Base-by-base conservation (phyloP, 192 early-diverging fungal species). In the Coemansia sp. region DNA sequence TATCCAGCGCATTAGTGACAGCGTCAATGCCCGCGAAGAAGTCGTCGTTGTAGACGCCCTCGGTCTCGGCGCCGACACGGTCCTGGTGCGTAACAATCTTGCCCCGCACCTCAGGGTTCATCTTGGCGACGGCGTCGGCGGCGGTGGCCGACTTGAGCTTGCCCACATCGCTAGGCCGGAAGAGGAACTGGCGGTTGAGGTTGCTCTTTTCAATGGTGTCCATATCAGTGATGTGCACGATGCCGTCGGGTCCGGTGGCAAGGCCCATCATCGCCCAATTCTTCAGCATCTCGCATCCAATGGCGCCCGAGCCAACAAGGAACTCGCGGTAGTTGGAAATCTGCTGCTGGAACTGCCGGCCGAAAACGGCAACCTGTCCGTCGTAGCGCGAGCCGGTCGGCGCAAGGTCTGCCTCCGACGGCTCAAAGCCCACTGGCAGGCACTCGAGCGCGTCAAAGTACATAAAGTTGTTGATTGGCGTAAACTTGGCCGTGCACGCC, bases 241-340 rank as follows among this genome's bases (percentile, higher is more conserved):
- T 78, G 20, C 97, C 90, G 19, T 86, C 68, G 27, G 85, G 79
- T 25, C 94, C 95, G 14, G 88, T 83, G 26, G 87, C 88, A 29
- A 92, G 64, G 26, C 90, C 90, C 82, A 91, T 91, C 81, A 99
- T 86, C 23, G 95, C 93, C 93, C 93, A 98, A 77, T 98, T 98
- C 80, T 99, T 99, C 28, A 99, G 80, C 93, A 99, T 96, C 73
- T 99, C 97, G 76, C 97, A 99, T 36, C 97, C 97, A 70, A 99
- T 98, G 6, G 95, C 97, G 26, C 97, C 97, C 33, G 97, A 87
- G 45, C 97, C 97, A 49, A 99, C 95, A 25, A 99, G 66, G 81
- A 99, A 97, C 67, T 95, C 85, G 46, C 86, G 84, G 33, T 85
- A 81, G 68, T 97, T 91, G 14, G 85, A 77, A 40, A 99, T 80